Conservation (phyloP, 78 protist genomes). For the Emiliania huxleyi region DNA sequence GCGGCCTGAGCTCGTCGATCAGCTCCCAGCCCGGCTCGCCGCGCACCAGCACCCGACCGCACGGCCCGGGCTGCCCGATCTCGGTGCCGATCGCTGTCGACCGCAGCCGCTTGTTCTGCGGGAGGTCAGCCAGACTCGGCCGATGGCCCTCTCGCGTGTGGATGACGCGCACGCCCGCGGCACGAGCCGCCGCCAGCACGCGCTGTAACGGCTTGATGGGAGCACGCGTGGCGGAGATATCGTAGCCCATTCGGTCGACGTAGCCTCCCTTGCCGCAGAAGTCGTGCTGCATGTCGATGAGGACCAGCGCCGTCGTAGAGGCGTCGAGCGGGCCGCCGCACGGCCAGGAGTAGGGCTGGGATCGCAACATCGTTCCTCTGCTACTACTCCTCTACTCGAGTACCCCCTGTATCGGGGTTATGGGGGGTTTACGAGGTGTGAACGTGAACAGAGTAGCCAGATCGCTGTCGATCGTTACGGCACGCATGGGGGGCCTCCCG, state of each 20-base stretch:
- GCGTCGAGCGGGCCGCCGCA: neutral
- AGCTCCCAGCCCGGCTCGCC: constrained; percentile 8
- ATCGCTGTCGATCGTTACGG: too few species aligned
- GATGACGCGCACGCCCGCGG: neutral
- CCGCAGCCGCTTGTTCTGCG: neutral
- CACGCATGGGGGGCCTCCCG: too few species aligned
- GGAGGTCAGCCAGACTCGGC: neutral
- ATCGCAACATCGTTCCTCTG: too few species aligned
- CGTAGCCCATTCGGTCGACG: neutral
- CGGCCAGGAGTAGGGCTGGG: neutral
- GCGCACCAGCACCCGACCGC: neutral
- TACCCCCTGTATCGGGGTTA: too few species aligned
- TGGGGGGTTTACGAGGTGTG: too few species aligned
- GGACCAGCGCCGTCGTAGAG: neutral
- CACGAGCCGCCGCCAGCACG: neutral
- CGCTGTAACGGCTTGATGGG: neutral
- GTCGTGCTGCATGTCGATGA: constrained; percentile 19
- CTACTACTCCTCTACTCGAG: too few species aligned
- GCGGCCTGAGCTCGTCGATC: neutral
- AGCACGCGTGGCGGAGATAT: neutral
- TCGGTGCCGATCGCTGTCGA: neutral
- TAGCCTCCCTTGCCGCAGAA: neutral
- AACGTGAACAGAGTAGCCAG: too few species aligned
- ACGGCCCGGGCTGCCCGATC: neutral
- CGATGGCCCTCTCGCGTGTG: constrained; percentile 16